Conservation (phyloP, 306 rosid species). For the Cicer cuneatum region DNA sequence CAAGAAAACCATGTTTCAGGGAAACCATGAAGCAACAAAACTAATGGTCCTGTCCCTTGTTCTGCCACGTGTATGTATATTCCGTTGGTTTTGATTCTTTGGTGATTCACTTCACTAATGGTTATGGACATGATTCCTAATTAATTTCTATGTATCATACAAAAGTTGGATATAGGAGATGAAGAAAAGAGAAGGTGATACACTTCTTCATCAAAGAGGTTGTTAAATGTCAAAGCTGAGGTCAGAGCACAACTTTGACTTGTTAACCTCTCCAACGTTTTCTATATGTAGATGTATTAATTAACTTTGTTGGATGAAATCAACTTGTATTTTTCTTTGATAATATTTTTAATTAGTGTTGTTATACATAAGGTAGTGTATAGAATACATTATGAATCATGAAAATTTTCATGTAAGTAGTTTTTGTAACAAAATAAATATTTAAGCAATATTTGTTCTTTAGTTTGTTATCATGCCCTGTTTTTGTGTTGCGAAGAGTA, state of each 20-base stretch:
- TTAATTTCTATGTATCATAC: neutral
- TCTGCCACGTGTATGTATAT: conserved; percentile 68
- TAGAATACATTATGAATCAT: no score
- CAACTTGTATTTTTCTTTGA: no score
- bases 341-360: no score
- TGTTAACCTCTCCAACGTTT: neutral
- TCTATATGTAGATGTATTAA: no score
- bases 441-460: no score
- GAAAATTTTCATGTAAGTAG: no score
- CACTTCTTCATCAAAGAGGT: neutral
- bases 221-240: conserved; percentile 1
- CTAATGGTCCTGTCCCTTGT: conserved; percentile 74
- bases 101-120: conserved; percentile 61
- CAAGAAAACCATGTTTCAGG: conserved; percentile 69
- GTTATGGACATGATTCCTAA: conserved; percentile 23
- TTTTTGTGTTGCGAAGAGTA: no score
- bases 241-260: conserved; percentile 48
- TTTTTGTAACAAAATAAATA: no score
- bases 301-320: no score
- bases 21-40: conserved; percentile 72
- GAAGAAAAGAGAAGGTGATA: neutral
- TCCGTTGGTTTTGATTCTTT: conserved; percentile 66
- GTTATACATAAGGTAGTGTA: no score
- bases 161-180: conserved; percentile 1
- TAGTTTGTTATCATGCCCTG: no score